Percentiles rank a stretch among this genome's conserved stretches.
These are phyloP conservation scores for Bruguiera sexangula DNA, from an alignment of 345 rosid genomes.

Conservation along the genomic window DNA sequence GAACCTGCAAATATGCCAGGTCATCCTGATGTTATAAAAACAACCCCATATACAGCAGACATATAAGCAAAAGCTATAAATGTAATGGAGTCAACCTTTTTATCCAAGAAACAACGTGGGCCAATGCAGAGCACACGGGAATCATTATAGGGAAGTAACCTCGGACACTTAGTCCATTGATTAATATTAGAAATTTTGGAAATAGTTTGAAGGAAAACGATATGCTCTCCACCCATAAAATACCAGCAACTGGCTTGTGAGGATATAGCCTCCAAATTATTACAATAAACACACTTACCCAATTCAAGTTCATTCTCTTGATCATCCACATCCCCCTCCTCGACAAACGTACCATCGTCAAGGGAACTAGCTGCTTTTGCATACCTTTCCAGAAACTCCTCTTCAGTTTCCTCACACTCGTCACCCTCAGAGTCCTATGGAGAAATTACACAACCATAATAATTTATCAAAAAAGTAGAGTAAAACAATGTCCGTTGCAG, in stretches of 20 bases:
- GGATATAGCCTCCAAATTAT: too few species aligned
- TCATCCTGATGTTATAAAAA: background rate
- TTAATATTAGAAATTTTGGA: too few species aligned
- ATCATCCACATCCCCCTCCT: slow-evolving; percentile 70
- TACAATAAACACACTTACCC: slow-evolving; percentile 37
- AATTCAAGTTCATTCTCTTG: slow-evolving; percentile 60
- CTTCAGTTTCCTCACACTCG: slow-evolving; percentile 78
- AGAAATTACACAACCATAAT: slow-evolving; percentile 10
- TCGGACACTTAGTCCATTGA: background rate
- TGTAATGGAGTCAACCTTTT: too few species aligned
- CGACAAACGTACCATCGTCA: slow-evolving; percentile 43
- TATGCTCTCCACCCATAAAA: too few species aligned
- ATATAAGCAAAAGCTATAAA: background rate
- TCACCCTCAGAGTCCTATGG: slow-evolving; percentile 74
- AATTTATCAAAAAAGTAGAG: slow-evolving; percentile 1
- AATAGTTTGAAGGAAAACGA: too few species aligned
- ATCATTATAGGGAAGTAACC: background rate
- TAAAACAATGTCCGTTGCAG: background rate
- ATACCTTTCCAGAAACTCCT: slow-evolving; percentile 79
- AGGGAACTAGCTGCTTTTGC: slow-evolving; percentile 66
- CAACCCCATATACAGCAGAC: background rate
- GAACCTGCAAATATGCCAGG: slow-evolving; percentile 35
- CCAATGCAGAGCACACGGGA: background rate
- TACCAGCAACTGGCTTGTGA: too few species aligned
- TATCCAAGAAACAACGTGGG: background rate